Evolutionary conservation across 2,329 filamentous ascomycete genomes (phyloP).

Genomic region (Cladobotryum protrusum): DNA sequence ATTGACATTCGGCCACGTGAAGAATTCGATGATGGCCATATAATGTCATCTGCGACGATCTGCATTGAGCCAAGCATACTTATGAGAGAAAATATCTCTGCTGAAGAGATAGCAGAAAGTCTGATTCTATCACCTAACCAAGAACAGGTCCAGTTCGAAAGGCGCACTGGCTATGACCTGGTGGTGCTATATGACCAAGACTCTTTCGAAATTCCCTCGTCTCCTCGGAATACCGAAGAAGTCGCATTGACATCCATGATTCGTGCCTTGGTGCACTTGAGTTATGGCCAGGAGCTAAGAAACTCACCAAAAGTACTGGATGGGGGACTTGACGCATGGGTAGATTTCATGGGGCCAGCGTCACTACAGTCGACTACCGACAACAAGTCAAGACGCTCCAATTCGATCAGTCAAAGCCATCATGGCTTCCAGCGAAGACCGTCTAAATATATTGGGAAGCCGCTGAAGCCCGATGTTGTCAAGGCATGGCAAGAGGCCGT

Average conservation of each 20-base stretch:
- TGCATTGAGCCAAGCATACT: conserved; percentile 80
- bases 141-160: conserved; percentile 70
- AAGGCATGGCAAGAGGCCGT: conserved; percentile 73
- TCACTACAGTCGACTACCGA: conserved; percentile 44
- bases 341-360: conserved; percentile 68
- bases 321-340: conserved; percentile 83
- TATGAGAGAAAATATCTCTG: conserved; percentile 60
- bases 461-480: conserved; percentile 75
- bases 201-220: conserved; percentile 44
- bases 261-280: conserved; percentile 77
- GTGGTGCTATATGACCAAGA: conserved; percentile 85
- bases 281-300: conserved; percentile 68
- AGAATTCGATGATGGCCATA: conserved; percentile 82
- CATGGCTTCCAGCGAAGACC: conserved; percentile 11
- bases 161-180: conserved; percentile 71
- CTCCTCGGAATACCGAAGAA: conserved; percentile 33
- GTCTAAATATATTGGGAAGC: conserved; percentile 49
- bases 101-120: conserved; percentile 57
- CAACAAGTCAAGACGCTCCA: conserved; percentile 6
- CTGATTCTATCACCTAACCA: conserved; percentile 63
- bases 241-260: conserved; percentile 64
- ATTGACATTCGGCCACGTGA: conserved; percentile 80
- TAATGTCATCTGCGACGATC: conserved; percentile 75
- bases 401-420: neutral
- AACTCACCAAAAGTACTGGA: conserved; percentile 68